These are phyloP conservation scores for Ogataea paradorogensis DNA, from an alignment of 805 yeast species.

Conservation along the genomic window DNA sequence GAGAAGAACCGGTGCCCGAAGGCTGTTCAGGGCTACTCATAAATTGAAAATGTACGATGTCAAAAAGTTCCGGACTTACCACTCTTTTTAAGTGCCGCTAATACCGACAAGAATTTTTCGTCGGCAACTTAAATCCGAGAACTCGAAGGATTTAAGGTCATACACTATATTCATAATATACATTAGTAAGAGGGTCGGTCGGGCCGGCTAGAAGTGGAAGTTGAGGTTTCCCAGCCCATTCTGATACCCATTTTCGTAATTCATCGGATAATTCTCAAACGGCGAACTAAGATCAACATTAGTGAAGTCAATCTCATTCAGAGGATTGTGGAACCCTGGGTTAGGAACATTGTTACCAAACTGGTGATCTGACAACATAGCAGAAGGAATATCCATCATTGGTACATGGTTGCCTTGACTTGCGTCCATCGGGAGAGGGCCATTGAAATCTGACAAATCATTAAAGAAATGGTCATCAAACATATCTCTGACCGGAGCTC, in stretches of 20 bases:
- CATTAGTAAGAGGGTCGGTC: neutral
- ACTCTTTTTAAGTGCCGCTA: conserved; percentile 3
- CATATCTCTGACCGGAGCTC: conserved; percentile 25
- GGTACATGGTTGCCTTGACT: conserved; percentile 8
- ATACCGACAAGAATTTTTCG: conserved; percentile 4
- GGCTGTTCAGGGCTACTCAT: neutral
- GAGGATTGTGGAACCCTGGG: conserved; percentile 28
- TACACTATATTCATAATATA: conserved; percentile 2
- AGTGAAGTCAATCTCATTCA: conserved; percentile 39
- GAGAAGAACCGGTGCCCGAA: neutral
- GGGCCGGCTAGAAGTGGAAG: conserved; percentile 16
- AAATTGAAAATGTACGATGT: neutral
- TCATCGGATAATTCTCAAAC: conserved; percentile 21
- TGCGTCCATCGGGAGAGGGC: conserved; percentile 15
- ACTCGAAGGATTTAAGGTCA: neutral
- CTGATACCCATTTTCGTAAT: conserved; percentile 8
- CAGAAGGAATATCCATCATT: conserved; percentile 6
- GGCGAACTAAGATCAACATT: conserved; percentile 34
- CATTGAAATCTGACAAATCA: conserved; percentile 30
- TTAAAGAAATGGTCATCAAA: conserved; percentile 34
- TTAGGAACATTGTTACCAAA: conserved; percentile 9
- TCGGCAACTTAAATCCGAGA: conserved; percentile 4
- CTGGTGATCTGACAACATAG: conserved; percentile 10
- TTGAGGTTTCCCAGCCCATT: conserved; percentile 21
- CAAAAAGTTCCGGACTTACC: conserved; percentile 1